These are phyloP conservation scores for Mikania micrantha DNA, from an alignment of 129 eudicot species.

Conservation along the genomic window DNA sequence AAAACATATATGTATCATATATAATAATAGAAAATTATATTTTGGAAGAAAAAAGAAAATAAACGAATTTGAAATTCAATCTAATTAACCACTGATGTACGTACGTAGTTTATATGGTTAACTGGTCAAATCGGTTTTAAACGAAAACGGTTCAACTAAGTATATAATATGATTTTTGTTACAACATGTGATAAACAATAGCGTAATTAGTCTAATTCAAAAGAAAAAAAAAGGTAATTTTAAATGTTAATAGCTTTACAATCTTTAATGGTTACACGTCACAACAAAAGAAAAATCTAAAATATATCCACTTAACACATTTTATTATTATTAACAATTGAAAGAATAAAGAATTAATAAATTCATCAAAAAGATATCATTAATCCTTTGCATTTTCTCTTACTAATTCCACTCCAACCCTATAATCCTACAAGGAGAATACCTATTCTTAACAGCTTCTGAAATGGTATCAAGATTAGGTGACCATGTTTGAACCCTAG, in stretches of 20 bases:
- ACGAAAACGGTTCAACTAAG: too few relatives aligned
- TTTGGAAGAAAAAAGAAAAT: too few relatives aligned
- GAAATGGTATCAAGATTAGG: conserved; percentile 76
- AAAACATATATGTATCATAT: too few relatives aligned
- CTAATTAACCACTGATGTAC: too few relatives aligned
- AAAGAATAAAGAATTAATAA: not conserved
- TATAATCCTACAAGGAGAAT: conserved; percentile 50
- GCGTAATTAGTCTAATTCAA: too few relatives aligned
- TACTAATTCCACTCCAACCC: conserved; percentile 32
- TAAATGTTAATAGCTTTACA: not conserved
- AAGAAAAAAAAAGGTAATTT: not conserved
- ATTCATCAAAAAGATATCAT: not conserved
- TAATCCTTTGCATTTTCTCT: conserved; percentile 3
- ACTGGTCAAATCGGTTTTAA: too few relatives aligned
- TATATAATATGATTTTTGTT: too few relatives aligned
- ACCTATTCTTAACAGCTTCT: conserved; percentile 46
- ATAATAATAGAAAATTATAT: too few relatives aligned
- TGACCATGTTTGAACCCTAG: conserved; percentile 67
- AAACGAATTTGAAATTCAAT: too few relatives aligned
- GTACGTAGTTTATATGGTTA: too few relatives aligned
- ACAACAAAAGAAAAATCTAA: not conserved
- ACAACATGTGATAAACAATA: too few relatives aligned
- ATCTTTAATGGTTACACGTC: not conserved
- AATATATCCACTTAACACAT: not conserved
- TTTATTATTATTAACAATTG: not conserved